Percentiles rank a stretch among this genome's conserved stretches.
These are phyloP conservation scores for Solanum corneliomulleri DNA, from an alignment of 257 asterid genomes.

Conservation along the genomic window DNA sequence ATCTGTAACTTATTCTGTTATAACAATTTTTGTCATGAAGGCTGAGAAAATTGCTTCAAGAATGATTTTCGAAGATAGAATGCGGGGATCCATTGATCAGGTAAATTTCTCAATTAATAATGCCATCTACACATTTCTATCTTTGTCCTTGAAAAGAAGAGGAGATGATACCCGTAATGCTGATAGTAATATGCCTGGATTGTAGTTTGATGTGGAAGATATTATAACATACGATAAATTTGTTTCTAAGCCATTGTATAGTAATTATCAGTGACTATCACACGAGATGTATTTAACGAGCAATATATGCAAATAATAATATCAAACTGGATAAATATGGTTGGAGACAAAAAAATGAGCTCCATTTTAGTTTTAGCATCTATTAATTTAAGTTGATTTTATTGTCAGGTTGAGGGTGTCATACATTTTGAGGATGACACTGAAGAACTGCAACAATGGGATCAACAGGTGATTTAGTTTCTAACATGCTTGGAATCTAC, in stretches of 20 bases:
- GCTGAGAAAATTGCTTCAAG: constrained; percentile 98
- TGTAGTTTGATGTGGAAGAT: neutral
- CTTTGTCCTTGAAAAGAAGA: neutral
- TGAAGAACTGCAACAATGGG: constrained; percentile 94
- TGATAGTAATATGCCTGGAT: neutral
- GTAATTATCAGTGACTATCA: neutral
- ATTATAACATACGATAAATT: neutral
- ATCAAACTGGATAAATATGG: neutral
- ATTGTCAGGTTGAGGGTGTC: constrained; percentile 73
- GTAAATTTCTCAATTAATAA: constrained; percentile 14
- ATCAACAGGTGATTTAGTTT: constrained; percentile 64
- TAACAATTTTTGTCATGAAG: constrained; percentile 24
- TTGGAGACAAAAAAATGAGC: neutral
- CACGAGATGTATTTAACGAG: neutral
- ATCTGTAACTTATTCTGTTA: neutral
- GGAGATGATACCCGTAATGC: neutral
- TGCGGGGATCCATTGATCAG: constrained; percentile 99
- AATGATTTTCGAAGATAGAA: constrained; percentile 94
- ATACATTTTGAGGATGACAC: constrained; percentile 98
- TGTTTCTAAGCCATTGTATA: neutral
- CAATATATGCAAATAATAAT: neutral
- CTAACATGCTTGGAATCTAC: neutral
- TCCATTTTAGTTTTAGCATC: neutral
- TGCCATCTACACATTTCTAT: neutral
- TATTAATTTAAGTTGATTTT: neutral